Base-by-base conservation (phyloP, 192 early-diverging fungal species). In the Coemansia sp. region DNA sequence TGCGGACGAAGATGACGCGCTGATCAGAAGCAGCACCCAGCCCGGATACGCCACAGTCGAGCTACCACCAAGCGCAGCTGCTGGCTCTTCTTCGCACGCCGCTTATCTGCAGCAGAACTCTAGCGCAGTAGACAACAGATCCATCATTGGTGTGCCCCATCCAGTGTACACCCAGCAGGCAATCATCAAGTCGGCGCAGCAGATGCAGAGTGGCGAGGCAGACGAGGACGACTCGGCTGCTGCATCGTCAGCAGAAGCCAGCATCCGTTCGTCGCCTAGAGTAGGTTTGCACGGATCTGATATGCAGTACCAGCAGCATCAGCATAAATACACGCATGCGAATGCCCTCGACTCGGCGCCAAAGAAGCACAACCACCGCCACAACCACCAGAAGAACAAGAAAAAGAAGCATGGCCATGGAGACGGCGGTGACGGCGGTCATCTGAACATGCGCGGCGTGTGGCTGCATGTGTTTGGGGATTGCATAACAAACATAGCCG, bases 391-490 rank as follows among this genome's bases (percentile, higher is more conserved):
- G 27, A 34, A 22, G n/a, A 52, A 50, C 11, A 50, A 31, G 29
- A 54, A 30, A 8, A 61, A 62, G 55, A 58, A 50, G 64, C 41
- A 47, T 9, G 31, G 56, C 37, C 45, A 61, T 42, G 67, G 57
- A 19, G 56, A 22, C 1, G 63, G 67, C 48, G 64, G 82, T 4
- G 56, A 22, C 1, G 63, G 67, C 48, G 64, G 82, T 4, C 75
- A 82, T 53, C 70, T 91, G 59, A 89, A 91, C 66, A 88, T 89
- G 85, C 84, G 67, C 22, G 87, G 86, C 50, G 84, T 98, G 11
- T 94, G 94, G 76, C 74, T 98, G 38, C 94, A 98, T 77, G 89
- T 95, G 28, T 72, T 95, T 17, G 94, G 95, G 45, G 95, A 97
- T 71, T 89, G 91, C 4, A 80, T 96, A 17, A 92, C 91, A 27